A percentile compares a stretch with the other conserved stretches of the same genome.
phyloP scores from a whole-genome alignment of 495 filamentous ascomycete genomes.

The Halenospora varia region DNA sequence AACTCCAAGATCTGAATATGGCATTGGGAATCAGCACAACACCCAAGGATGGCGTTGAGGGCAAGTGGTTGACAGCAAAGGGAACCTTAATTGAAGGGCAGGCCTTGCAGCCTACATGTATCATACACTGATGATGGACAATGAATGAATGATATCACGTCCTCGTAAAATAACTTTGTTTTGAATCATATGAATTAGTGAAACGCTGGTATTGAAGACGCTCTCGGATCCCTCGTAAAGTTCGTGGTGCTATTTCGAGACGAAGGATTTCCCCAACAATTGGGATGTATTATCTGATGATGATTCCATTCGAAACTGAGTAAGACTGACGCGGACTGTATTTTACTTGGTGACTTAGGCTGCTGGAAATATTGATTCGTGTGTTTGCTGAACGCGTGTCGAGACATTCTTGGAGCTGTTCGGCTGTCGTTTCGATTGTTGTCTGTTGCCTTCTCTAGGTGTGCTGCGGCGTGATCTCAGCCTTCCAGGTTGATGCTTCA shows the following conservation, averaged over 20 bases:
- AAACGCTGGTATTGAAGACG: not conserved
- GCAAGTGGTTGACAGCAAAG: too few species aligned
- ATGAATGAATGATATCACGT: not conserved
- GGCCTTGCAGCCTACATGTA: too few species aligned
- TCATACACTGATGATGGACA: not conserved
- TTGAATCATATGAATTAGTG: not conserved
- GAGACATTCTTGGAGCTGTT: not conserved
- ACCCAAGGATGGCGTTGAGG: too few species aligned
- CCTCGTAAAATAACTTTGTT: not conserved
- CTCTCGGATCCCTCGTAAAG: not conserved
- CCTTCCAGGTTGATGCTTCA: too few species aligned
- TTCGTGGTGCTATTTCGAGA: not conserved
- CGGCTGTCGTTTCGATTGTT: not conserved
- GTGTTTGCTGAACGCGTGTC: not conserved
- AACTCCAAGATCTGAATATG: constrained; percentile 16
- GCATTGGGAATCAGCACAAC: too few species aligned
- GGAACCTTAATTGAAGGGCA: too few species aligned
- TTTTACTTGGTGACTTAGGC: too few species aligned
- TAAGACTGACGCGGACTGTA: too few species aligned
- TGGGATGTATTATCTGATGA: too few species aligned
- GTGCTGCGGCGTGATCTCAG: too few species aligned
- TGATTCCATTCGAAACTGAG: too few species aligned
- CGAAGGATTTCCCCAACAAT: not conserved
- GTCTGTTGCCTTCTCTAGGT: constrained; percentile 2
- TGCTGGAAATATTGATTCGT: too few species aligned